Conservation (phyloP, 345 rosid genomes). For the Brassica incana region DNA sequence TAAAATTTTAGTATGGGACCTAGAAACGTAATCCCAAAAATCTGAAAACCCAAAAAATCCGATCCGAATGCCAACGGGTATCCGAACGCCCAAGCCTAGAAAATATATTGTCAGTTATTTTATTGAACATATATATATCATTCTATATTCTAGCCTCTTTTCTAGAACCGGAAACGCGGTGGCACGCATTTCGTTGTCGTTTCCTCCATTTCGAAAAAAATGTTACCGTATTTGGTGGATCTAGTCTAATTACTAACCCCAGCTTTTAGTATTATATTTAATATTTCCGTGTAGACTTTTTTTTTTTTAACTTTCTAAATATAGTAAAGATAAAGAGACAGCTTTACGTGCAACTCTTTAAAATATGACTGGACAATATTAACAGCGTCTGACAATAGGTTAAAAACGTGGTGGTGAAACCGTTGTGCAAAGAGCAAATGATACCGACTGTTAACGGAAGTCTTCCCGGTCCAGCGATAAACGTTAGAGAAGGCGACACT, state of each 20-base stretch:
- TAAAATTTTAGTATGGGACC: too few relatives aligned
- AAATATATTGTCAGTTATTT: background rate
- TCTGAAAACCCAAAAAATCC: too few relatives aligned
- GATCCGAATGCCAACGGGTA: too few relatives aligned
- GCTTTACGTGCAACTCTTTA: background rate
- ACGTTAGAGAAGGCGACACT: constrained; percentile 73
- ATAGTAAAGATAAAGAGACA: background rate
- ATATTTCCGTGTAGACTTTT: background rate
- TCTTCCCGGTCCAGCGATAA: constrained; percentile 71
- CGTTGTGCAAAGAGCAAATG: constrained; percentile 57
- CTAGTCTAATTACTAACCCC: background rate
- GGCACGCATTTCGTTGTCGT: background rate
- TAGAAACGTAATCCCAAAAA: too few relatives aligned
- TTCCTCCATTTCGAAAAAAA: background rate
- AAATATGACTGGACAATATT: background rate
- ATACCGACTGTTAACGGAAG: constrained; percentile 66
- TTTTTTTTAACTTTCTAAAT: background rate
- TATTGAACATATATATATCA: background rate
- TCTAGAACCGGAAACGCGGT: background rate
- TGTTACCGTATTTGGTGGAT: background rate
- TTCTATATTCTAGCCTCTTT: background rate
- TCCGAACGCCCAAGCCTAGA: too few relatives aligned
- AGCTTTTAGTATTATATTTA: background rate
- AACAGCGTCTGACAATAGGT: constrained; percentile 47
- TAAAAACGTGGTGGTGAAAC: constrained; percentile 43